A percentile compares a stretch with the other conserved stretches of the same genome.
Conservation (phyloP, 495 filamentous ascomycete genomes). For the Geoglossum glabrum region DNA sequence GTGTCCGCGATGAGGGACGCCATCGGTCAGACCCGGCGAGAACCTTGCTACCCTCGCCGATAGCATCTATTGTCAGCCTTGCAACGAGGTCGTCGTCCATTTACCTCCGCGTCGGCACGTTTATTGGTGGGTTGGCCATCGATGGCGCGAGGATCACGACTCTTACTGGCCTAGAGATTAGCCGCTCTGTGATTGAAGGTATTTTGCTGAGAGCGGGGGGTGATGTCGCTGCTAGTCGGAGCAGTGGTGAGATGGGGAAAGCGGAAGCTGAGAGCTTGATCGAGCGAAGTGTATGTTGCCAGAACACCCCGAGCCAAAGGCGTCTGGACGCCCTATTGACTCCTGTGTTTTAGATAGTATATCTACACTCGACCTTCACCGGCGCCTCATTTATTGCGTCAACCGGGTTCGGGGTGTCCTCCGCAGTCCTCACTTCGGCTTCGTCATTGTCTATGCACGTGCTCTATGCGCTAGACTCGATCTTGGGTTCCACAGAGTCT, state of each 20-base stretch:
- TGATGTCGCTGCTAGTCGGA: constrained; percentile 36
- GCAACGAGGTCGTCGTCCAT: constrained; percentile 48
- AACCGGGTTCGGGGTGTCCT: constrained; percentile 49
- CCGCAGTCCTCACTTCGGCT: constrained; percentile 37
- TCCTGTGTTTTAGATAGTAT: constrained; percentile 25
- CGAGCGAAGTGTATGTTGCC: constrained; percentile 31
- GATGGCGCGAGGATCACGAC: constrained; percentile 48
- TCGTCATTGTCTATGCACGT: constrained; percentile 45
- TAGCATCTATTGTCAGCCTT: constrained; percentile 50
- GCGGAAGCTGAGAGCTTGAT: constrained; percentile 42
- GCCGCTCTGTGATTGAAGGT: constrained; percentile 43
- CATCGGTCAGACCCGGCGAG: constrained; percentile 4
- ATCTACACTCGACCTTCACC: constrained; percentile 40
- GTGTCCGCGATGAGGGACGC: background rate
- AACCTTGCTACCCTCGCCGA: constrained; percentile 43
- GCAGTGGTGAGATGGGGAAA: constrained; percentile 32
- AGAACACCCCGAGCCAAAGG: background rate
- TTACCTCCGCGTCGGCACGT: constrained; percentile 46
- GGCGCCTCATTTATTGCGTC: constrained; percentile 45
- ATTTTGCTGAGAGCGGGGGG: constrained; percentile 47
- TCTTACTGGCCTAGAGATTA: constrained; percentile 47
- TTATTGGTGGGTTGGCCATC: constrained; percentile 42
- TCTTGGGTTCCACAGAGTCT: constrained; percentile 59
- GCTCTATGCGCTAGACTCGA: constrained; percentile 46
- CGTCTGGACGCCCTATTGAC: background rate